Evolutionary conservation across 2,329 filamentous ascomycete genomes (phyloP).

Genomic region (Ophiocordyceps sinensis): DNA sequence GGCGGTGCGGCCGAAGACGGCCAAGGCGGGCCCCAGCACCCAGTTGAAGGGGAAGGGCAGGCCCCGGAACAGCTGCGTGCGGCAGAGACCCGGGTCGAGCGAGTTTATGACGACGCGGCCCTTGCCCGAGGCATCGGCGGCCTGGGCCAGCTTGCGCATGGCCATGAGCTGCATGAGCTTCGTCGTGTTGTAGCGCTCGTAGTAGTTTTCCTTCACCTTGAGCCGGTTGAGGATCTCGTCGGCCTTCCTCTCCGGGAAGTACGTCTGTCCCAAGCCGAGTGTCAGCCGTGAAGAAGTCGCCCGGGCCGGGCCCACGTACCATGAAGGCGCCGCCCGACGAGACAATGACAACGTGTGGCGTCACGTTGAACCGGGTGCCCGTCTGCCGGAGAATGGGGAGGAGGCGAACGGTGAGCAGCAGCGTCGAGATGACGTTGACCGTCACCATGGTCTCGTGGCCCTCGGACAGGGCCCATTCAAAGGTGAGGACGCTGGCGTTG

Average conservation of each 20-base stretch:
- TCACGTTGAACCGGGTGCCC: conserved; percentile 15
- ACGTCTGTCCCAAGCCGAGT: conserved; percentile 8
- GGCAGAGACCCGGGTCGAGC: conserved; percentile 25
- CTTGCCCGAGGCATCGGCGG: conserved; percentile 14
- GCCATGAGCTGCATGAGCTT: conserved; percentile 18
- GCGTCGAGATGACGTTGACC: conserved; percentile 32
- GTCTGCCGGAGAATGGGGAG: conserved; percentile 26
- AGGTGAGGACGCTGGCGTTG: conserved; percentile 19
- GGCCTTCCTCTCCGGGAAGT: conserved; percentile 17
- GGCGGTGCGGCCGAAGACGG: conserved; percentile 18
- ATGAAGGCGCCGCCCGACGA: conserved; percentile 19
- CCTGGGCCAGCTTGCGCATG: conserved; percentile 18
- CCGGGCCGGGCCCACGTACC: neutral
- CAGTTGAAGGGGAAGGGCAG: conserved; percentile 14
- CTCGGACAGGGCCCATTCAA: conserved; percentile 13
- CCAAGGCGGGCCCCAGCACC: conserved; percentile 5
- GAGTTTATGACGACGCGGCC: conserved; percentile 22
- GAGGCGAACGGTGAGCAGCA: conserved; percentile 26
- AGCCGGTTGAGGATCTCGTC: conserved; percentile 19
- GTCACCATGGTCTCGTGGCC: conserved; percentile 27
- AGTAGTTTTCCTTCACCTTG: conserved; percentile 8
- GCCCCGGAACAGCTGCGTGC: conserved; percentile 22
- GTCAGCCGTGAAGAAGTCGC: neutral
- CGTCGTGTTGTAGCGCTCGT: conserved; percentile 13
- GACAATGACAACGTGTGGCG: conserved; percentile 23